Percentiles rank a stretch among this genome's conserved stretches.
These are phyloP conservation scores for Mycena albidolilacea DNA, from an alignment of 768 basidiomycete genomes.

Conservation along the genomic window DNA sequence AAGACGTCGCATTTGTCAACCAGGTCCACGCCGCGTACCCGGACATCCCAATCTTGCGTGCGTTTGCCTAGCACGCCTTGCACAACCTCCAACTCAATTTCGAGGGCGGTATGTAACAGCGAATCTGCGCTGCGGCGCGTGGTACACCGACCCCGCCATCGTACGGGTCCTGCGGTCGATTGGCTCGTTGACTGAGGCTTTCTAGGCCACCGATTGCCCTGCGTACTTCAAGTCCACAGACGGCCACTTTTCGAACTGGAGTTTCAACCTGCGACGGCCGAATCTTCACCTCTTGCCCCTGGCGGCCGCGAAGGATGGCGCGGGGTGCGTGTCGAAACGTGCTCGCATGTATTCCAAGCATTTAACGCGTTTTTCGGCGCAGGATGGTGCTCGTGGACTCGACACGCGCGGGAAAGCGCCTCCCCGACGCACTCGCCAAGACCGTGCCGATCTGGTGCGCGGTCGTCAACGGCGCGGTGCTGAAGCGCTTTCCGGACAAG, in stretches of 20 bases:
- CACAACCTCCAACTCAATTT: too few species aligned
- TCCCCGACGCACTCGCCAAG: conserved; percentile 95
- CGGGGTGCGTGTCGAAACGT: conserved; percentile 62
- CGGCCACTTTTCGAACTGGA: conserved; percentile 89
- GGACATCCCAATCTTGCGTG: conserved; percentile 71
- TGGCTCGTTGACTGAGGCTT: background rate
- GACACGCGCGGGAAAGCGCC: conserved; percentile 91
- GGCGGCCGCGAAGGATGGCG: conserved; percentile 61
- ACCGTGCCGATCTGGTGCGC: conserved; percentile 97
- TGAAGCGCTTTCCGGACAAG: conserved; percentile 49
- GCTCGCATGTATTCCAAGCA: background rate
- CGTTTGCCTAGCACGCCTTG: background rate
- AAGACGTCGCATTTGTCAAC: conserved; percentile 82
- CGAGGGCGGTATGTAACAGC: conserved; percentile 58
- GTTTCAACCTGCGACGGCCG: conserved; percentile 85
- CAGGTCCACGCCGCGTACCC: conserved; percentile 64
- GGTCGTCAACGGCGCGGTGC: conserved; percentile 81
- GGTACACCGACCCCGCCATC: conserved; percentile 87
- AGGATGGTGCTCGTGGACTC: conserved; percentile 94
- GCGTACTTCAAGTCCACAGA: conserved; percentile 96
- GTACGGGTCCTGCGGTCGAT: conserved; percentile 47
- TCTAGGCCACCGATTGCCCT: conserved; percentile 53
- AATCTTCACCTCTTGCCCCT: conserved; percentile 85
- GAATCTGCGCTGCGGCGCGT: conserved; percentile 94
- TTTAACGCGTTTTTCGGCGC: background rate